Evolutionary conservation across 495 filamentous ascomycete genomes (phyloP).

Genomic region (Trichoderma orchidacearum): DNA sequence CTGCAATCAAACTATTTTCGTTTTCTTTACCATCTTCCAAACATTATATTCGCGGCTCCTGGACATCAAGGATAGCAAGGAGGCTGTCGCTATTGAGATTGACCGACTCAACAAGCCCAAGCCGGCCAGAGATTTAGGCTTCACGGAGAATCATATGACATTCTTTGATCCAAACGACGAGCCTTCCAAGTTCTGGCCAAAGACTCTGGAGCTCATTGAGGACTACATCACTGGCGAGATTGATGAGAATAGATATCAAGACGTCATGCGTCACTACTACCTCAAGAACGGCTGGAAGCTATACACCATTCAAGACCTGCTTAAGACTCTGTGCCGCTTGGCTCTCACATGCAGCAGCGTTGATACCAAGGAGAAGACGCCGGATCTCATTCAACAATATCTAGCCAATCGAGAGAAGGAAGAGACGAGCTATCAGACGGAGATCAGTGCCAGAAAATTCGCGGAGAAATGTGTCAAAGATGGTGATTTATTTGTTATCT

Average conservation of each 20-base stretch:
- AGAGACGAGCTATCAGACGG: conserved; percentile 68
- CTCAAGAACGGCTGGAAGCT: conserved; percentile 78
- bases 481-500: conserved; percentile 75
- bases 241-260: conserved; percentile 71
- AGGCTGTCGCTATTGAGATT: conserved; percentile 57
- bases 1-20: conserved; percentile 75
- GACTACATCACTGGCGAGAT: conserved; percentile 77
- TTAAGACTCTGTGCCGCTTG: conserved; percentile 61
- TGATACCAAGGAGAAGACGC: conserved; percentile 83
- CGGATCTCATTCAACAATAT: conserved; percentile 72
- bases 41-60: conserved; percentile 72
- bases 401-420: conserved; percentile 66
- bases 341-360: conserved; percentile 58
- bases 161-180: conserved; percentile 29
- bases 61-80: conserved; percentile 65
- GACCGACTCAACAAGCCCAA: conserved; percentile 53
- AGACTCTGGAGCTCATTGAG: conserved; percentile 51
- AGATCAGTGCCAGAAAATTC: conserved; percentile 75
- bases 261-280: conserved; percentile 79
- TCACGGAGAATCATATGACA: conserved; percentile 40
- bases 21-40: conserved; percentile 87
- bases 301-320: conserved; percentile 77
- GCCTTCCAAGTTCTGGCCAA: conserved; percentile 34
- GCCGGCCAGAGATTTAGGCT: conserved; percentile 64
- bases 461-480: conserved; percentile 80